These are phyloP conservation scores for Aquilaria agallochum DNA, from an alignment of 441 rosid genomes.

Conservation along the genomic window DNA sequence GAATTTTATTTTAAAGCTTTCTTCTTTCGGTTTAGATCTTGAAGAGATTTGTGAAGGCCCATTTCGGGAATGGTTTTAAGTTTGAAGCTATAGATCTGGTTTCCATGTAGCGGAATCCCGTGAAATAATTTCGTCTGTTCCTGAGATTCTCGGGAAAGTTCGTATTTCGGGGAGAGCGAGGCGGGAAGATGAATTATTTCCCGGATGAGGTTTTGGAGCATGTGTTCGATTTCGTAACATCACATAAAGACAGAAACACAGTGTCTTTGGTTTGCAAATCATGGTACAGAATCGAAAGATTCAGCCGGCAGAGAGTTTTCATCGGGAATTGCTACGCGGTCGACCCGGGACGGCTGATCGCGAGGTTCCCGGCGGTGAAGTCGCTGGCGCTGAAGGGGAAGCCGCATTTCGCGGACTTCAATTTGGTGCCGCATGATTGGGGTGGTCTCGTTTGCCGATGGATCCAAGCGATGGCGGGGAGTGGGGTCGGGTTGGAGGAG, in stretches of 20 bases:
- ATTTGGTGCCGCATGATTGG: slow-evolving; percentile 79
- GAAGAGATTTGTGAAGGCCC: background rate
- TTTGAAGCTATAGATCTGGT: slow-evolving; percentile 30
- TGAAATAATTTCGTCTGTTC: background rate
- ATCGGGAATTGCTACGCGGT: slow-evolving; percentile 76
- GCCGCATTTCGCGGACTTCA: slow-evolving; percentile 94
- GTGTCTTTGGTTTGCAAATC: slow-evolving; percentile 75
- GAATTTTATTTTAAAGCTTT: slow-evolving; percentile 4
- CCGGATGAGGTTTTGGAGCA: slow-evolving; percentile 93
- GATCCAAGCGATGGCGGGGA: slow-evolving; percentile 59
- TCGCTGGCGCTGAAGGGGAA: slow-evolving; percentile 79
- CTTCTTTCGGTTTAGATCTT: slow-evolving; percentile 16
- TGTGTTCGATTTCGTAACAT: slow-evolving; percentile 63
- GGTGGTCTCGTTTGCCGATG: slow-evolving; percentile 69
- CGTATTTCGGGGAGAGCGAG: slow-evolving; percentile 9
- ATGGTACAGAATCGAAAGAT: slow-evolving; percentile 75
- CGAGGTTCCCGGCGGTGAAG: slow-evolving; percentile 58
- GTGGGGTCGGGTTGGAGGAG: slow-evolving; percentile 60
- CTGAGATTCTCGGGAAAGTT: no score
- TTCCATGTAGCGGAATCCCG: background rate
- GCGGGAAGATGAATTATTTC: slow-evolving; percentile 73
- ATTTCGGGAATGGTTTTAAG: background rate
- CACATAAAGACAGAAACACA: slow-evolving; percentile 63
- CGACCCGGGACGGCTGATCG: slow-evolving; percentile 53
- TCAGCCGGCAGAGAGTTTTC: slow-evolving; percentile 54